These are phyloP conservation scores for Cyberlindnera euphorbiiphila DNA, from an alignment of 805 yeast species.

Conservation along the genomic window DNA sequence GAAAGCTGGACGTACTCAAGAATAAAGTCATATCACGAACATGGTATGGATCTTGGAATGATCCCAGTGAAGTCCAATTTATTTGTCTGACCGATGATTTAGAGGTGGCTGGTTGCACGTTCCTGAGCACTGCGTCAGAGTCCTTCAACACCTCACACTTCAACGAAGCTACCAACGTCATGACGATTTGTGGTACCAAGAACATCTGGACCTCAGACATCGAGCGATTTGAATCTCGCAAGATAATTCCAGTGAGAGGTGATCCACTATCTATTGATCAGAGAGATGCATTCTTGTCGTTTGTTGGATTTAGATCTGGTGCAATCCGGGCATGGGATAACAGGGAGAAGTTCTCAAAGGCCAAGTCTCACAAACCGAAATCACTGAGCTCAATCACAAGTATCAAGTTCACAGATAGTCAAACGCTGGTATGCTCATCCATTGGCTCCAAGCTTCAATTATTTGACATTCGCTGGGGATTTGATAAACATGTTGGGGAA, in stretches of 20 bases:
- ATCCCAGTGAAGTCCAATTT: slow-evolving; percentile 19
- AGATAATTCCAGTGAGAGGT: slow-evolving; percentile 6
- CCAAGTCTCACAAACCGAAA: background rate
- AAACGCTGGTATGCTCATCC: slow-evolving; percentile 10
- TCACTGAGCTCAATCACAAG: slow-evolving; percentile 13
- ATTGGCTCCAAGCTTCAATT: slow-evolving; percentile 11
- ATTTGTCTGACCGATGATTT: slow-evolving; percentile 4
- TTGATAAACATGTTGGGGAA: background rate
- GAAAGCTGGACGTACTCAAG: slow-evolving; percentile 3
- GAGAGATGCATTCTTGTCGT: slow-evolving; percentile 2
- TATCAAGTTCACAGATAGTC: slow-evolving; percentile 4
- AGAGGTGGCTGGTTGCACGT: slow-evolving; percentile 2
- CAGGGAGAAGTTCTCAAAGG: slow-evolving; percentile 6
- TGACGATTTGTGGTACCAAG: slow-evolving; percentile 11
- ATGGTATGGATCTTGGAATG: slow-evolving; percentile 24
- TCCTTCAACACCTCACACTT: slow-evolving; percentile 15
- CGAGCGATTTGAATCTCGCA: background rate
- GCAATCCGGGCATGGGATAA: slow-evolving; percentile 17
- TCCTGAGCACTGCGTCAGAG: slow-evolving; percentile 3
- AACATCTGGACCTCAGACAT: background rate
- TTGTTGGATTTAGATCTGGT: slow-evolving; percentile 23
- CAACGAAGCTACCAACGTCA: background rate
- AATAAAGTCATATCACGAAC: slow-evolving; percentile 10
- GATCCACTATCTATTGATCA: slow-evolving; percentile 20
- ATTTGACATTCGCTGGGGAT: slow-evolving; percentile 13